A percentile compares a stretch with the other conserved stretches of the same genome.
These are phyloP conservation scores for Vanrija humicola DNA, from an alignment of 1,284 basidiomycete genomes.

Conservation along the genomic window DNA sequence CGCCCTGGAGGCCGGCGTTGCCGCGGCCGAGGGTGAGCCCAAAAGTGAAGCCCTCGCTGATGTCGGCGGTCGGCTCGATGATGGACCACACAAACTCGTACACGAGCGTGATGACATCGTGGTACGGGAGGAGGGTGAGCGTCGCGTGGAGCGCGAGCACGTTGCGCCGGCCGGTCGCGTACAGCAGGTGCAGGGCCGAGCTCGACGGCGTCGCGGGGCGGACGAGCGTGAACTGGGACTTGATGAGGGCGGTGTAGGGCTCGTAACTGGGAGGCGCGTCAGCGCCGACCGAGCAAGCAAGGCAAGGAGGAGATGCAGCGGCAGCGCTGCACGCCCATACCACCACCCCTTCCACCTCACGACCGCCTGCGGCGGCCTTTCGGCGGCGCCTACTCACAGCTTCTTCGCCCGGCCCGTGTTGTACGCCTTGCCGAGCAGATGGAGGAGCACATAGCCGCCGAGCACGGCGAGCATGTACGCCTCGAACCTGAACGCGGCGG, in stretches of 20 bases:
- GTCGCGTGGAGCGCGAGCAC: constrained; percentile 71
- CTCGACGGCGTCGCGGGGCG: constrained; percentile 32
- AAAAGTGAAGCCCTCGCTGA: constrained; percentile 54
- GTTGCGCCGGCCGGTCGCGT: constrained; percentile 76
- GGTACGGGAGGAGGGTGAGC: constrained; percentile 71
- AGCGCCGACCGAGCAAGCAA: background rate
- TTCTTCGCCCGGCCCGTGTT: constrained; percentile 36
- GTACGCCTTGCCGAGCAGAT: constrained; percentile 37
- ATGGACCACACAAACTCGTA: constrained; percentile 62
- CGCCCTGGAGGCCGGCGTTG: constrained; percentile 44
- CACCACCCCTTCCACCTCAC: no score
- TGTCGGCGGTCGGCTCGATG: constrained; percentile 67
- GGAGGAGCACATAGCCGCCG: constrained; percentile 41
- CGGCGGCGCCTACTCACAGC: constrained; percentile 38
- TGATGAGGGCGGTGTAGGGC: constrained; percentile 21
- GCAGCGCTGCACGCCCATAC: no score
- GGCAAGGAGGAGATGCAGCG: background rate
- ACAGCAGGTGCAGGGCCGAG: constrained; percentile 61
- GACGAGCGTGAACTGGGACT: constrained; percentile 32
- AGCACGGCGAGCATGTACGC: constrained; percentile 57
- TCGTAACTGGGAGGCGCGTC: constrained; percentile 15
- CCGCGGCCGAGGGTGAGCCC: constrained; percentile 68
- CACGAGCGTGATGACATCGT: constrained; percentile 62
- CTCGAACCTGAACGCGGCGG: constrained; percentile 72
- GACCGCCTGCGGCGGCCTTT: no score